Conservation (phyloP, 768 basidiomycete genomes). For the Phylloporus sp. region DNA sequence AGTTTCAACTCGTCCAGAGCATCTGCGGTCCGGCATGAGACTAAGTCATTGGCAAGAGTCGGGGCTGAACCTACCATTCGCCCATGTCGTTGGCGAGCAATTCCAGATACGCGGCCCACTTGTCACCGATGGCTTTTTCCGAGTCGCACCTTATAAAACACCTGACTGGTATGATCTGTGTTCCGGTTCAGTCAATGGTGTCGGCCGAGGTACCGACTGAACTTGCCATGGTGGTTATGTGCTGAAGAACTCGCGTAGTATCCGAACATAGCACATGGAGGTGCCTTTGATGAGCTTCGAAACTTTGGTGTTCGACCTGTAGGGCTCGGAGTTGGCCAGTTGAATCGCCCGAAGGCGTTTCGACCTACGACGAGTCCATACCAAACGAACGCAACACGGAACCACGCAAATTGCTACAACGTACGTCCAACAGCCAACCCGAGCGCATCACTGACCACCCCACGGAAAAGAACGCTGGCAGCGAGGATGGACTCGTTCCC, state of each 20-base stretch:
- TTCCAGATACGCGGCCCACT: conserved; percentile 87
- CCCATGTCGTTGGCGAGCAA: conserved; percentile 73
- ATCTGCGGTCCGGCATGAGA: conserved; percentile 41
- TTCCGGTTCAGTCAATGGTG: background rate
- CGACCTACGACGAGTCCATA: no score
- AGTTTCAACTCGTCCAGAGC: conserved; percentile 85
- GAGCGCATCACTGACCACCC: conserved; percentile 1
- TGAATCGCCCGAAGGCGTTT: conserved; percentile 63
- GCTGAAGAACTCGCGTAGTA: background rate
- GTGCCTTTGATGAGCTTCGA: no score
- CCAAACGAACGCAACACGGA: no score
- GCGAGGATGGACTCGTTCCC: conserved; percentile 65
- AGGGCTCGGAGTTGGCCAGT: no score
- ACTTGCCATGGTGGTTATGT: conserved; percentile 25
- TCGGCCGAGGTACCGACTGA: no score
- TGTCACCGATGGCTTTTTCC: conserved; percentile 95
- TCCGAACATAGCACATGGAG: no score
- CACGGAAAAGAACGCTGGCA: conserved; percentile 67
- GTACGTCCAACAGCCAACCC: conserved; percentile 31
- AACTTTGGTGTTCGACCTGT: no score
- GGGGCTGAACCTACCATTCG: conserved; percentile 65
- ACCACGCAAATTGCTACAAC: conserved; percentile 52
- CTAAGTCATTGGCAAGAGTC: background rate
- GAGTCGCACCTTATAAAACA: conserved; percentile 98
- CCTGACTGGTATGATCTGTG: conserved; percentile 90